Base-by-base conservation (phyloP, 345 rosid species). In the Erysimum cheiranthoides region DNA sequence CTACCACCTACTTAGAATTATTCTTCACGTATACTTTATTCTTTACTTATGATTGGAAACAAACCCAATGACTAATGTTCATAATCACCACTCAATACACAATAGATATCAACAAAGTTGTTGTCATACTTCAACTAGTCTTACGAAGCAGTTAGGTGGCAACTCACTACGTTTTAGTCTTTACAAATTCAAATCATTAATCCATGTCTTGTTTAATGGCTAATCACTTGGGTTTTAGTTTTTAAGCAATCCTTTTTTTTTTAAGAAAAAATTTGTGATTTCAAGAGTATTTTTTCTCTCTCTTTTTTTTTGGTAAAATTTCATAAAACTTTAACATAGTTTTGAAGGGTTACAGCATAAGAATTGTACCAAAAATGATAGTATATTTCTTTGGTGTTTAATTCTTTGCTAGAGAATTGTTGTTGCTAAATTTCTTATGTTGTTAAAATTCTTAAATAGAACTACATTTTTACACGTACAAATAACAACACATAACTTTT, bases 1-100 rank as follows among this genome's bases (percentile, higher is more conserved):
- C 28, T 42, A 51, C 74, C 74, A 72, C 74, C 81, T 67, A 73
- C 81, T 78, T 67, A 78, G 63, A 78, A 73, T 73, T 73, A 60
- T 78, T 72, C 81, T 78, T 73, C 74, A 78, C 78, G 81, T 78
- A 60, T 71, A 77, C 80, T 71, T 77, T 77, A 56, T 64, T 77
- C 71, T 70, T 71, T 71, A 64, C 72, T 77, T 77, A 71, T 71
- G 51, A 77, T 38, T 64, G 42, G 53, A 28, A 77, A 53, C 49
- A 76, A 53, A 76, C 46, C 36, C 56, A 36, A 63, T 62, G 64
- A 76, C 70, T 34, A 30, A 63, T 36, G 76, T 64, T 64, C 67
- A 45, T 76, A 27, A 62, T 76, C 70, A 76, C 75, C 64, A 76
- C 17, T 28, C 58, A 69, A 30, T 28, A 70, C 13, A 18, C 59